Percentiles rank a stretch among this genome's conserved stretches.
phyloP scores from a whole-genome alignment of 2,329 filamentous ascomycete species.

The Atkinsonella texensis region DNA sequence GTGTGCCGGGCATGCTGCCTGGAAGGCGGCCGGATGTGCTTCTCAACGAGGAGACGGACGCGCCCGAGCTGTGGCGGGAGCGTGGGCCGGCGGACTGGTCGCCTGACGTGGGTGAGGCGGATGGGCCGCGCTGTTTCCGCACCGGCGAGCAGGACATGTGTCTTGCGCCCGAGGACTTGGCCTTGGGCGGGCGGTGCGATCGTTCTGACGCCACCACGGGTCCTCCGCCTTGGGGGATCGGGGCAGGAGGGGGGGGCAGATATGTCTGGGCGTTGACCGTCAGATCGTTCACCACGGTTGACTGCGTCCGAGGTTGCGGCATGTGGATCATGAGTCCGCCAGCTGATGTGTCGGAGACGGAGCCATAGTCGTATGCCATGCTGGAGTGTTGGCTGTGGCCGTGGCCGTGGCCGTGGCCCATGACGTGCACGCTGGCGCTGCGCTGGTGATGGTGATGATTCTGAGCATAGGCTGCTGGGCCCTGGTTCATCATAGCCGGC shows the following conservation, averaged over 20 bases:
- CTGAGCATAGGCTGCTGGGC: conserved; percentile 9
- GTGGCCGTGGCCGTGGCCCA: conserved; percentile 20
- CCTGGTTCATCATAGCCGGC: conserved; percentile 17
- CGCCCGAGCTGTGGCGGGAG: conserved; percentile 28
- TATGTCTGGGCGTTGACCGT: conserved; percentile 22
- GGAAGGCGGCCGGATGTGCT: conserved; percentile 22
- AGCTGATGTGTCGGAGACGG: conserved; percentile 18
- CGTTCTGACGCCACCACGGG: conserved; percentile 18
- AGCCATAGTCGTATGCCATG: conserved; percentile 27
- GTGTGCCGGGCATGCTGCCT: conserved; percentile 25
- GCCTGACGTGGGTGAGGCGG: conserved; percentile 27
- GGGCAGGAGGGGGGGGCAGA: conserved; percentile 20
- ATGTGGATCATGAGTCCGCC: conserved; percentile 42
- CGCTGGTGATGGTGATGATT: conserved; percentile 4
- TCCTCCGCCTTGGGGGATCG: conserved; percentile 7
- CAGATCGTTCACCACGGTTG: conserved; percentile 25
- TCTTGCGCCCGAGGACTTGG: conserved; percentile 41
- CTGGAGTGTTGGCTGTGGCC: conserved; percentile 29
- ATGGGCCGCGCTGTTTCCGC: conserved; percentile 30
- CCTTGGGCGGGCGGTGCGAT: conserved; percentile 35
- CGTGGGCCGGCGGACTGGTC: conserved; percentile 13
- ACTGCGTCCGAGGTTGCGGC: conserved; percentile 31
- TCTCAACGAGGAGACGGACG: conserved; percentile 22
- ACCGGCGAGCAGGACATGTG: conserved; percentile 29
- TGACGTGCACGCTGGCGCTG: conserved; percentile 26